Evolutionary conservation across 768 basidiomycete genomes (phyloP).

Genomic region (Hirschioporus abietinus): DNA sequence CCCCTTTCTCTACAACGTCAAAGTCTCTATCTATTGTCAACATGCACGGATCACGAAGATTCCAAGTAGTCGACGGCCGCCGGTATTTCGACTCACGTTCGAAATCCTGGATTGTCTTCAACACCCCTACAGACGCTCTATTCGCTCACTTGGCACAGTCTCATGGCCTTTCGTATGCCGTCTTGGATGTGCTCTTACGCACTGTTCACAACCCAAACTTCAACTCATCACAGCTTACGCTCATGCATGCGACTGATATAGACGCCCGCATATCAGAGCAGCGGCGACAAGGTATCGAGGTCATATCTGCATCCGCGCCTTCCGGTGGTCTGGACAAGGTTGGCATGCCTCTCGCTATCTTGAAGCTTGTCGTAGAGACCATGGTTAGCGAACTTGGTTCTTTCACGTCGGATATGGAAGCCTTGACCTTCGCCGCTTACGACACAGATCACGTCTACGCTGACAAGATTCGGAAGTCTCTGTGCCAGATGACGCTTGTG

Average conservation of each 20-base stretch:
- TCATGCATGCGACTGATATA: neutral
- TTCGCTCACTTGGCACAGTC: neutral
- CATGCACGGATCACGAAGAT: neutral
- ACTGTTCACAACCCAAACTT: neutral
- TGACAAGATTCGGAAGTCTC: neutral
- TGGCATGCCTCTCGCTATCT: neutral
- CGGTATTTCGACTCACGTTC: neutral
- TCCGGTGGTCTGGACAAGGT: neutral
- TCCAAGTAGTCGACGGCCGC: neutral
- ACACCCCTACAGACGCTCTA: neutral
- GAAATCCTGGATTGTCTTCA: neutral
- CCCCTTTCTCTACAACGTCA: neutral
- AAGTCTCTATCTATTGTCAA: neutral
- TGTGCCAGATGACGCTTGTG: neutral
- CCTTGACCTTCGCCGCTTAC: neutral
- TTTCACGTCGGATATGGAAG: neutral
- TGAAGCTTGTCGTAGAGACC: neutral
- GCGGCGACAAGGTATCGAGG: neutral
- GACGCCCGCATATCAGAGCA: neutral
- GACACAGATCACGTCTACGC: neutral
- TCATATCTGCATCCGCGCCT: neutral
- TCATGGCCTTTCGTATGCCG: neutral
- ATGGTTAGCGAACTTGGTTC: neutral
- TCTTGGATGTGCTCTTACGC: neutral
- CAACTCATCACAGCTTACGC: neutral